A percentile compares a stretch with the other conserved stretches of the same genome.
These are phyloP conservation scores for Alliaria petiolata DNA, from an alignment of 345 rosid genomes.

Conservation along the genomic window DNA sequence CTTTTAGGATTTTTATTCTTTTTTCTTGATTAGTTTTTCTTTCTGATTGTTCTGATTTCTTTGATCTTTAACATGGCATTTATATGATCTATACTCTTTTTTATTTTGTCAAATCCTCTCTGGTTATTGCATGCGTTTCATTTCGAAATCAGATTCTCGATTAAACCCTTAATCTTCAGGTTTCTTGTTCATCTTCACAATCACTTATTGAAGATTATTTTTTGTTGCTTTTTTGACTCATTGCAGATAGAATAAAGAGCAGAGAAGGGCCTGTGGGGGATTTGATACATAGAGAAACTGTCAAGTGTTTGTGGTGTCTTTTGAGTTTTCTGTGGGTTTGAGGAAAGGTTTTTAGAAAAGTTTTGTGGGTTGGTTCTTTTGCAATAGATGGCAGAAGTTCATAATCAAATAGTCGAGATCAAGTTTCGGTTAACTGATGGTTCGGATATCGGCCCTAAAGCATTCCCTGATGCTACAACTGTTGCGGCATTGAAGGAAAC, in stretches of 20 bases:
- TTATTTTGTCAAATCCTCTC: background rate
- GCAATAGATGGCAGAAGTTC: slow-evolving; percentile 63
- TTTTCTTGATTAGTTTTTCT: background rate
- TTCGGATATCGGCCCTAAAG: slow-evolving; percentile 89
- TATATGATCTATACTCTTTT: background rate
- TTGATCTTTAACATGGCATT: background rate
- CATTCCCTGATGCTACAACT: slow-evolving; percentile 81
- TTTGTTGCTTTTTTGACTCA: background rate
- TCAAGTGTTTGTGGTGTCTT: background rate
- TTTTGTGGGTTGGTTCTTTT: slow-evolving; percentile 22
- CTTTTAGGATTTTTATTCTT: background rate
- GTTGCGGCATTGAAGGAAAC: slow-evolving; percentile 87
- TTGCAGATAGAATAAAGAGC: slow-evolving; percentile 20
- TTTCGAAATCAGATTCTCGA: slow-evolving; percentile 5
- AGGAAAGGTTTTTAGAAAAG: background rate
- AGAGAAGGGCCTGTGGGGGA: slow-evolving; percentile 9
- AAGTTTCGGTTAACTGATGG: slow-evolving; percentile 91
- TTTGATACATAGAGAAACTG: slow-evolving; percentile 16
- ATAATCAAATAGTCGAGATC: slow-evolving; percentile 87
- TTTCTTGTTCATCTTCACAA: background rate
- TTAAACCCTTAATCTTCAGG: background rate
- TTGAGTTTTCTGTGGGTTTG: slow-evolving; percentile 20
- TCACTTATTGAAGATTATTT: background rate
- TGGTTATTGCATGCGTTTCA: slow-evolving; percentile 20
- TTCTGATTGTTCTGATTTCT: background rate